Base-by-base conservation (phyloP, 805 yeast genomes). In the Helenozyma rhizophorensis region DNA sequence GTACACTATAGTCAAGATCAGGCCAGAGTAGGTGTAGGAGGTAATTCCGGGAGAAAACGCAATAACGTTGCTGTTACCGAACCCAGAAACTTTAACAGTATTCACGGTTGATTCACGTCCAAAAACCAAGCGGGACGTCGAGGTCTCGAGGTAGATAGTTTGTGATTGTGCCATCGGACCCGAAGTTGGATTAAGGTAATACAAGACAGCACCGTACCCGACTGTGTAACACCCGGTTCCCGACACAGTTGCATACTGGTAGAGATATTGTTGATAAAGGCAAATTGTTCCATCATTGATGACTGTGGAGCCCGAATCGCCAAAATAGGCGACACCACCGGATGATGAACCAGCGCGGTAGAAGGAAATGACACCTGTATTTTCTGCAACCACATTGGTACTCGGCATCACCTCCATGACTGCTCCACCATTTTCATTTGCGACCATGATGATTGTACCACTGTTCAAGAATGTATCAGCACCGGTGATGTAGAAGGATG, bases 261-360 rank as follows among this genome's bases (percentile, higher is more conserved):
- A 39, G 50, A 58, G 9, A 39, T 37, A 29, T 46, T 54, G 11
- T 29, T 39, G 27, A 41, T 37, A 23, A 48, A 56, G 45, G 40
- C 62, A 56, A 32, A 56, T 54, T 12, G 50, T 43, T 35, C 62
- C 62, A 22, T 43, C 33, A 32, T 56, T 56, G 22, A 39, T 45
- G 23, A 54, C 49, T 16, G 43, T 25, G 7, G 27, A 10, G n/a
- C 34, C 16, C 10, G 26, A 23, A 9, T 11, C 14, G 9, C 19
- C 7, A 8, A 5, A 6, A 8, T 17, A 17, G 19, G 8, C 19
- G 8, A n/a, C 19, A 8, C 19, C 19, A 8, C 19, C 19, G 5
- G 8, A 5, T 6, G 7, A 5, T 17, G 7, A 8, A 5, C 5
- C 19, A 17, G 19, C 19, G 8, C 19, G 19, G 19, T n/a, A n/a